Conservation (phyloP, 176 grass and related monocot genomes). For the Lolium multiflorum region DNA sequence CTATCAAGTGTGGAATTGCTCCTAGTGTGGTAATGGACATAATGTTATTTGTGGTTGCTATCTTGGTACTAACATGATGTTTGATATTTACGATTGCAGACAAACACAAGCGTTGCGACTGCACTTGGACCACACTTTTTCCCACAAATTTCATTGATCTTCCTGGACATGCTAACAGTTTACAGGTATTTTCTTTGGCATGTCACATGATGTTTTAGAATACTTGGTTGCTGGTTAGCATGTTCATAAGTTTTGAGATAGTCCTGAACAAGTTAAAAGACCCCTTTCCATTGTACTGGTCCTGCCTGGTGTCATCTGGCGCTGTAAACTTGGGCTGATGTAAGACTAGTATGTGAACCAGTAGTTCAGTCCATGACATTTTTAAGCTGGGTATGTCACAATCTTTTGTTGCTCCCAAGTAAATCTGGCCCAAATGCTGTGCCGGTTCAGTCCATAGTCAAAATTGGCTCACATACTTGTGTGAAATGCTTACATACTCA, state of each 20-base stretch:
- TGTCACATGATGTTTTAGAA: neutral
- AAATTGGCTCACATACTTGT: slow-evolving; percentile 8
- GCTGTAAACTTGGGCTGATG: neutral
- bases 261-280: neutral
- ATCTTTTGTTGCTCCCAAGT: neutral
- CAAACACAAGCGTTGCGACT: slow-evolving; percentile 93
- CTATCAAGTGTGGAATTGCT: neutral
- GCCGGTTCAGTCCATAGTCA: neutral
- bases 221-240: slow-evolving; percentile 3
- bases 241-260: slow-evolving; percentile 4
- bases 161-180: slow-evolving; percentile 98
- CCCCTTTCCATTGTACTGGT: neutral
- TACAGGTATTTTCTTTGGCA: slow-evolving; percentile 71
- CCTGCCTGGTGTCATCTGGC: neutral
- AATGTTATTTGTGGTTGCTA: slow-evolving; percentile 30
- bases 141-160: slow-evolving; percentile 92
- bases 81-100: slow-evolving; percentile 67
- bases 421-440: neutral
- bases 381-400: neutral
- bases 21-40: neutral
- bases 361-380: neutral
- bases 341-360: neutral
- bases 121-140: slow-evolving; percentile 96
- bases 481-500: neutral
- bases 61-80: slow-evolving; percentile 27